A percentile compares a stretch with the other conserved stretches of the same genome.
Conservation (phyloP, 257 asterid genomes). For the Solanum chiquidenum region DNA sequence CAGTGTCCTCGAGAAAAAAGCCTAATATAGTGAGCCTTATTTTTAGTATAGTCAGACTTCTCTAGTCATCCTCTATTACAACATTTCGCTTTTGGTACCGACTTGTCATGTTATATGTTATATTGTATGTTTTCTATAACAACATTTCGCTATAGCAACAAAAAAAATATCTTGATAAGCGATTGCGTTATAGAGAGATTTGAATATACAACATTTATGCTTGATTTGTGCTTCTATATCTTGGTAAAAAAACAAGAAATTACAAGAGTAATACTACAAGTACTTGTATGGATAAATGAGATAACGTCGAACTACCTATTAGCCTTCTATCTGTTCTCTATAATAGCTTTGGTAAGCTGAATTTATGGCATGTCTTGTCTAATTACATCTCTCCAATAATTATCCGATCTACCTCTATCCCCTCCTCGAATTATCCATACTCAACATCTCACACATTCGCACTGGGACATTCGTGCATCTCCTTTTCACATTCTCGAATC, state of each 20-base stretch:
- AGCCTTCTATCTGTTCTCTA: neutral
- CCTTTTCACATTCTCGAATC: neutral
- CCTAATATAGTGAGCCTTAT: neutral
- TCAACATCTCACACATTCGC: neutral
- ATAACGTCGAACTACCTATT: rapidly evolving
- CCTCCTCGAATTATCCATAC: neutral
- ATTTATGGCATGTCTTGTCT: rapidly evolving
- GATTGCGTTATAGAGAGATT: neutral
- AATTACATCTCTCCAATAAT: neutral
- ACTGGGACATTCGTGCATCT: neutral
- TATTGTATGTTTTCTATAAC: neutral
- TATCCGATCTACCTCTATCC: rapidly evolving
- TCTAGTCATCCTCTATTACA: neutral
- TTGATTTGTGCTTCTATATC: neutral
- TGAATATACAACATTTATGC: neutral
- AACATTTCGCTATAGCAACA: neutral
- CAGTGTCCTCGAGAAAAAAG: neutral
- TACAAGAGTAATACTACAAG: neutral
- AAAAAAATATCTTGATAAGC: neutral
- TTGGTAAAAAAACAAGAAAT: too few species aligned
- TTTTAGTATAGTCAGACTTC: neutral
- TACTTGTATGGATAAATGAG: neutral
- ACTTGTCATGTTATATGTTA: neutral
- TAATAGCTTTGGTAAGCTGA: neutral
- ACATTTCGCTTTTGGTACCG: neutral